Percentiles rank a stretch among this genome's conserved stretches.
Conservation (phyloP, 805 yeast genomes). For the Kodamaea neixiangensis region DNA sequence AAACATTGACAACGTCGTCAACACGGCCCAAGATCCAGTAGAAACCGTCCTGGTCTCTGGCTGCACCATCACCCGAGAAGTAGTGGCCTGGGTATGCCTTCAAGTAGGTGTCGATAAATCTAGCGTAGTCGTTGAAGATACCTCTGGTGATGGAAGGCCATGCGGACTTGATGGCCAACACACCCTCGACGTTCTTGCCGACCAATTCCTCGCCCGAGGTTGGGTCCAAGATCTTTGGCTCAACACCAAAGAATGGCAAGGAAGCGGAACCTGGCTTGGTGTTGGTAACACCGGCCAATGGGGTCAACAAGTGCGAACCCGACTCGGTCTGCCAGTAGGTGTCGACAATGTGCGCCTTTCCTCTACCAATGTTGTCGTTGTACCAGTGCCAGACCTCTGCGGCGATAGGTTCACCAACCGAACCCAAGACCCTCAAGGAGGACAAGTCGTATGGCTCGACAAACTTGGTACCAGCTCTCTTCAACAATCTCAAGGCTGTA, state of each 20-base stretch:
- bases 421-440: constrained; percentile 89
- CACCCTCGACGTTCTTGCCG: constrained; percentile 95
- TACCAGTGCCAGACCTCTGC: constrained; percentile 99
- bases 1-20: constrained; percentile 96
- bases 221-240: constrained; percentile 90
- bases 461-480: constrained; percentile 83
- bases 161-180: constrained; percentile 80
- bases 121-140: constrained; percentile 82
- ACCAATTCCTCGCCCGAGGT: constrained; percentile 80
- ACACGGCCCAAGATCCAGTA: constrained; percentile 98
- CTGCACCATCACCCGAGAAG: constrained; percentile 99
- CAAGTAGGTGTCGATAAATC: constrained; percentile 89
- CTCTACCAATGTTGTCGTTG: constrained; percentile 86
- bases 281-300: constrained; percentile 91
- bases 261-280: constrained; percentile 98
- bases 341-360: constrained; percentile 86
- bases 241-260: constrained; percentile 93
- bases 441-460: constrained; percentile 80
- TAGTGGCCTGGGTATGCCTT: constrained; percentile 91
- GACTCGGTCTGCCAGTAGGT: constrained; percentile 99
- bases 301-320: constrained; percentile 93
- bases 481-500: constrained; percentile 90
- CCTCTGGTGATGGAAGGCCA: constrained; percentile 99
- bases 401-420: constrained; percentile 98
- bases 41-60: constrained; percentile 93